Evolutionary conservation across 2,329 filamentous ascomycete species (phyloP), one percentile per base, ranked within the genome.

Genomic region (Cladosporium velox): DNA sequence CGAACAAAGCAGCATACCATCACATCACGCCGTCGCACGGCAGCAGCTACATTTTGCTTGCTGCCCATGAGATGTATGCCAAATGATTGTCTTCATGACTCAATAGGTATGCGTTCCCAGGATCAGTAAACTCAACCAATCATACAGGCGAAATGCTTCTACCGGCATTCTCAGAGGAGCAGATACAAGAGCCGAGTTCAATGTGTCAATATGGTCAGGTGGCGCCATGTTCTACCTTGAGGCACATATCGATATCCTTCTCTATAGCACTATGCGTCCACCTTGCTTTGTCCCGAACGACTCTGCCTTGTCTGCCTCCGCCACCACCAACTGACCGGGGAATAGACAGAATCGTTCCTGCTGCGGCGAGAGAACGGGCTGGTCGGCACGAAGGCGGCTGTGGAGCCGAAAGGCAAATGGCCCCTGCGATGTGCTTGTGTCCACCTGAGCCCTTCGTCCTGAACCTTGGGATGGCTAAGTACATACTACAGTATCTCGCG

Each of bases 381-480:
- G 30, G 12, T 54, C 59, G 59, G 59, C 59, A 41, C 59, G 60
- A 11, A 14, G 55, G 30, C 28, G n/a, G 30, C 34, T 28, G 61
- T 64, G 61, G 61, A 44, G 61, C 61, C 61, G 61, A 24, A 21
- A 57, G 51, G 54, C 60, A 55, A 51, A 21, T 28, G 32, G 61
- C 26, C 41, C 41, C 41, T 47, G n/a, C 41, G 38, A 8, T 12
- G 35, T 18, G 35, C 26, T 24, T 55, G 61, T 47, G 61, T 57
- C 61, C 61, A 64, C 61, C 41, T 64, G 61, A 64, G 59, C 59
- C 59, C 57, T 30, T 24, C 26, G 35, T 35, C 28, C 55, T 28
- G 34, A 63, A 41, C 49, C 32, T 51, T 63, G 47, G 38, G 49
- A n/a, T 18, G 34, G 59, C 18, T 55, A 47, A 47, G 41, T 47